These are phyloP conservation scores for Daldinia concentrica DNA, from an alignment of 495 filamentous ascomycete species.

Conservation along the genomic window DNA sequence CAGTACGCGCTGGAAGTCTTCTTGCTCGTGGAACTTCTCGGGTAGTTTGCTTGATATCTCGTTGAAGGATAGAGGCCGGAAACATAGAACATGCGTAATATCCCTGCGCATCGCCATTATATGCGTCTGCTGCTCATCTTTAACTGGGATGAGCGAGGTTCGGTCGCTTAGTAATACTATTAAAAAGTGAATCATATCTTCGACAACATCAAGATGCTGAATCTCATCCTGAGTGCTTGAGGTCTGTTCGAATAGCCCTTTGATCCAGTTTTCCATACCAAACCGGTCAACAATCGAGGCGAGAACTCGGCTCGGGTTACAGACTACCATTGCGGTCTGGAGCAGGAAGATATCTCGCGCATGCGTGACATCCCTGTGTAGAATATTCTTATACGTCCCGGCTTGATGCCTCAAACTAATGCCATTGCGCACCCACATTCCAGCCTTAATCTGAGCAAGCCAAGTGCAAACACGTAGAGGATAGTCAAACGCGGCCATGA, in stretches of 20 bases:
- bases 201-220: conserved; percentile 89
- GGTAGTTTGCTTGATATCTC: conserved; percentile 83
- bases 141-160: conserved; percentile 75
- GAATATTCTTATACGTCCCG: conserved; percentile 87
- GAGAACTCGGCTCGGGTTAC: conserved; percentile 83
- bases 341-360: conserved; percentile 95
- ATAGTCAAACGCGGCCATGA: conserved; percentile 90
- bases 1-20: conserved; percentile 82
- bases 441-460: conserved; percentile 96
- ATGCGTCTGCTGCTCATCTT: conserved; percentile 71
- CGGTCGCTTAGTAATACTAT: conserved; percentile 91
- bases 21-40: conserved; percentile 83
- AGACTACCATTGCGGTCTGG: conserved; percentile 88
- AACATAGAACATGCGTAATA: conserved; percentile 92
- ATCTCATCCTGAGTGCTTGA: conserved; percentile 75
- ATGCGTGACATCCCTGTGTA: conserved; percentile 87
- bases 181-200: conserved; percentile 94
- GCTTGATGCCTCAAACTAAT: conserved; percentile 95
- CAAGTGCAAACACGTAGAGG: conserved; percentile 93
- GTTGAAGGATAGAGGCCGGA: conserved; percentile 93
- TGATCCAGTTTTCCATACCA: conserved; percentile 88
- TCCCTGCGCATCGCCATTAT: conserved; percentile 81
- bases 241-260: conserved; percentile 76
- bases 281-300: conserved; percentile 92
- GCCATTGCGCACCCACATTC: conserved; percentile 98